A percentile compares a stretch with the other conserved stretches of the same genome.
phyloP scores from a whole-genome alignment of 306 rosid genomes.

The Lotus japonicus region DNA sequence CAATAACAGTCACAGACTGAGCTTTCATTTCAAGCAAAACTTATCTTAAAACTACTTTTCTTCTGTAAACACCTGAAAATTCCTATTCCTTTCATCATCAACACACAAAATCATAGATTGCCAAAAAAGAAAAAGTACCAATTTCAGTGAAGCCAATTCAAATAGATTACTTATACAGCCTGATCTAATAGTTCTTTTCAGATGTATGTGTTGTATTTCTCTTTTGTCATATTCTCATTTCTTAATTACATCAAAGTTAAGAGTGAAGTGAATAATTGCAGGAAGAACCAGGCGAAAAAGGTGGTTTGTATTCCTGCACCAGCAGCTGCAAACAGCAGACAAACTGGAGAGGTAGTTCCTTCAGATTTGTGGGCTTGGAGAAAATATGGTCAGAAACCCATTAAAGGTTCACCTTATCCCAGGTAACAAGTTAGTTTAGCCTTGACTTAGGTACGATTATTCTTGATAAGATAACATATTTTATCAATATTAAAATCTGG shows the following conservation, averaged over 20 bases:
- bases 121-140: too few relatives aligned
- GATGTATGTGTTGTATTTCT: not conserved
- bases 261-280: not conserved
- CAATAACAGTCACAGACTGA: slow-evolving; percentile 24
- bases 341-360: slow-evolving; percentile 92
- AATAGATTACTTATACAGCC: not conserved
- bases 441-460: not conserved
- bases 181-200: not conserved
- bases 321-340: slow-evolving; percentile 78
- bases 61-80: slow-evolving; percentile 27
- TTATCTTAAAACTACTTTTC: slow-evolving; percentile 22
- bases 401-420: slow-evolving; percentile 97
- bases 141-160: not conserved
- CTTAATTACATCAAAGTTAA: not conserved
- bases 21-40: slow-evolving; percentile 32
- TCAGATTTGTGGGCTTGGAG: slow-evolving; percentile 99
- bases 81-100: slow-evolving; percentile 8
- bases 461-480: not conserved
- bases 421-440: slow-evolving; percentile 40
- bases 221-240: not conserved
- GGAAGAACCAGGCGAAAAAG: slow-evolving; percentile 84
- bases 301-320: slow-evolving; percentile 96
- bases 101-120: not conserved
- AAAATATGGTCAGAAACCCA: slow-evolving; percentile 97
- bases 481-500: not conserved